phyloP scores from a whole-genome alignment of 2,329 filamentous ascomycete species.

The Fusarium torreyae region DNA sequence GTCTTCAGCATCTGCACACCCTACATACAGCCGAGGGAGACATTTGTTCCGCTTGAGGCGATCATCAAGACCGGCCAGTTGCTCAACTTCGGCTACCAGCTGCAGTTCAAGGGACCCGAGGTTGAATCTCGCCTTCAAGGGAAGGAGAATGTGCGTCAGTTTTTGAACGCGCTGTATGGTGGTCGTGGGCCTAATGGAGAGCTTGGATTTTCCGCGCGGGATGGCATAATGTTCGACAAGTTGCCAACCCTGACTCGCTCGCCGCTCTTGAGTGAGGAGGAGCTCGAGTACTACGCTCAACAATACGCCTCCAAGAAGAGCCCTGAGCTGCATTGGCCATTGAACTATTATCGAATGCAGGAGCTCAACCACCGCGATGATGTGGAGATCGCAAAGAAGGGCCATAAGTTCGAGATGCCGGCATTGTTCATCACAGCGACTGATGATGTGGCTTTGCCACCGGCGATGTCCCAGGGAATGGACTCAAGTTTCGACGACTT shows the following conservation, averaged over 20 bases:
- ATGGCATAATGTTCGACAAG: slow-evolving; percentile 76
- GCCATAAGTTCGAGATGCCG: slow-evolving; percentile 69
- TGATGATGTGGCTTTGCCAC: slow-evolving; percentile 80
- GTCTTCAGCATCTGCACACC: slow-evolving; percentile 89
- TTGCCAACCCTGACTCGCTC: slow-evolving; percentile 70
- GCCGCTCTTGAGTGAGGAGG: slow-evolving; percentile 75
- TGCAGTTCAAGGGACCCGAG: slow-evolving; percentile 80
- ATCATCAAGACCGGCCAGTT: slow-evolving; percentile 68
- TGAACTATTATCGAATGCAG: slow-evolving; percentile 90
- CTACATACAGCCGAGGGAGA: slow-evolving; percentile 69
- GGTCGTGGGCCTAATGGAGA: slow-evolving; percentile 71
- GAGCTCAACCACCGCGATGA: slow-evolving; percentile 86
- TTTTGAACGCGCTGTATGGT: slow-evolving; percentile 81
- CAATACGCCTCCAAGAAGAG: slow-evolving; percentile 74
- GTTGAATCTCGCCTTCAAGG: slow-evolving; percentile 72
- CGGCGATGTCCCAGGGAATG: slow-evolving; percentile 81
- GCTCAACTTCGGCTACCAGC: slow-evolving; percentile 86
- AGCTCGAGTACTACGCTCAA: slow-evolving; percentile 82
- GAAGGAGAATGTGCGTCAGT: slow-evolving; percentile 75
- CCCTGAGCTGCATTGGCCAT: slow-evolving; percentile 79
- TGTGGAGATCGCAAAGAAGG: slow-evolving; percentile 70
- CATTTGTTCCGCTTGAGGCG: slow-evolving; percentile 71
- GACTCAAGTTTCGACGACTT: slow-evolving; percentile 75
- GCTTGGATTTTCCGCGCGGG: slow-evolving; percentile 69
- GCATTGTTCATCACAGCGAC: slow-evolving; percentile 82